A percentile compares a stretch with the other conserved stretches of the same genome.
phyloP scores from a whole-genome alignment of 768 basidiomycete species.

The Lentinus brumalis region DNA sequence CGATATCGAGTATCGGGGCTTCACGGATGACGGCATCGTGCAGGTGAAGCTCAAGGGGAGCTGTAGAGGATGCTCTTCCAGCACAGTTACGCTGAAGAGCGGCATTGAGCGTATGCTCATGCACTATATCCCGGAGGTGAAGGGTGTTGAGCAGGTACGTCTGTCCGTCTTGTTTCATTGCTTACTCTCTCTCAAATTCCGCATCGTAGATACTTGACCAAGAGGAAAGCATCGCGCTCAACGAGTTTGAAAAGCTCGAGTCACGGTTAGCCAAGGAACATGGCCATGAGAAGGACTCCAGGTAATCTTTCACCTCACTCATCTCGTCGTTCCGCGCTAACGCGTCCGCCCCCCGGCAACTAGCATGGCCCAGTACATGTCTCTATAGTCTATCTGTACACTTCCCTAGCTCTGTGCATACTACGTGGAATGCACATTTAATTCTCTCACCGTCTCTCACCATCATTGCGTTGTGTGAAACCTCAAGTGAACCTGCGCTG shows the following conservation, averaged over 20 bases:
- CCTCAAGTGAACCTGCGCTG: background rate
- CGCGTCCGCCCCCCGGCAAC: constrained; percentile 8
- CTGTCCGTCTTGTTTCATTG: background rate
- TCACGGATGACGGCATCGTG: constrained; percentile 82
- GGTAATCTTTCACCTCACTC: constrained; percentile 39
- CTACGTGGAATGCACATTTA: background rate
- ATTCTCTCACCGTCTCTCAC: constrained; percentile 4
- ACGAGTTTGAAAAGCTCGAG: constrained; percentile 88
- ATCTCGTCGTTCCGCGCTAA: constrained; percentile 7
- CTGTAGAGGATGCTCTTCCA: constrained; percentile 93
- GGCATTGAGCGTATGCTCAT: constrained; percentile 99
- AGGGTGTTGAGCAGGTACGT: constrained; percentile 83
- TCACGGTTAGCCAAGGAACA: constrained; percentile 53
- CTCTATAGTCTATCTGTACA: constrained; percentile 45
- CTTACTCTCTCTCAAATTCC: background rate
- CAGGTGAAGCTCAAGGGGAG: constrained; percentile 94
- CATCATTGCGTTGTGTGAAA: background rate
- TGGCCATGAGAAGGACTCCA: constrained; percentile 39
- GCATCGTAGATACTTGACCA: constrained; percentile 74
- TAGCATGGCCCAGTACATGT: constrained; percentile 87
- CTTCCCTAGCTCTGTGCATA: constrained; percentile 3
- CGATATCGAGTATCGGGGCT: constrained; percentile 94
- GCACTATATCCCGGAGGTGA: constrained; percentile 98
- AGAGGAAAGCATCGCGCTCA: constrained; percentile 84
- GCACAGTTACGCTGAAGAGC: constrained; percentile 92